These are phyloP conservation scores for Ogataea paraovalis DNA, from an alignment of 805 yeast species.

Conservation along the genomic window DNA sequence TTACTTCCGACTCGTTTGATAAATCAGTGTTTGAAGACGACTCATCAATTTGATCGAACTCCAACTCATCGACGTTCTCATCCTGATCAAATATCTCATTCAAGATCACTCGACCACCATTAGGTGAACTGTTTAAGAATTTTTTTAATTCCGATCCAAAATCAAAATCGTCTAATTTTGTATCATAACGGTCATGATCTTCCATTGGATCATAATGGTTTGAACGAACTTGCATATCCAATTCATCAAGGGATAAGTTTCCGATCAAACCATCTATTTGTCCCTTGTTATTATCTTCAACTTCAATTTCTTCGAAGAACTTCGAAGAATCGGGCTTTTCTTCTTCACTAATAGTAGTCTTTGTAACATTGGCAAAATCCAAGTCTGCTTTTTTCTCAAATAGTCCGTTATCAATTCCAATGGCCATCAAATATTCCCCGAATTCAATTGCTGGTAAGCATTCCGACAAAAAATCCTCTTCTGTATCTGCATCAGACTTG, in stretches of 20 bases:
- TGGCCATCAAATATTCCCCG: conserved; percentile 23
- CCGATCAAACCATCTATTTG: conserved; percentile 26
- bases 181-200: conserved; percentile 14
- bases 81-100: conserved; percentile 21
- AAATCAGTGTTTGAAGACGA: background rate
- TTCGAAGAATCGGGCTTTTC: conserved; percentile 2
- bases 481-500: background rate
- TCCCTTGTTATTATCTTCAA: conserved; percentile 8
- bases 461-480: background rate
- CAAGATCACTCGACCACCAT: conserved; percentile 13
- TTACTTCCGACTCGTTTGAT: background rate
- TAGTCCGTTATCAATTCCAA: conserved; percentile 11
- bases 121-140: conserved; percentile 14
- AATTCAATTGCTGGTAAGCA: conserved; percentile 20
- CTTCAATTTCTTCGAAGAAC: conserved; percentile 7
- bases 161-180: conserved; percentile 15
- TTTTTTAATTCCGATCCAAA: conserved; percentile 19
- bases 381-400: conserved; percentile 12
- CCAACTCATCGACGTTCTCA: conserved; percentile 18
- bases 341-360: conserved; percentile 16
- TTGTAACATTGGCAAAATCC: conserved; percentile 22
- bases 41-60: conserved; percentile 15
- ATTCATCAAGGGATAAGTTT: conserved; percentile 28
- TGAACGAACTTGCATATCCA: conserved; percentile 35
- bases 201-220: conserved; percentile 12